phyloP scores from a whole-genome alignment of 805 yeast species.

The Yarrowia sp. region DNA sequence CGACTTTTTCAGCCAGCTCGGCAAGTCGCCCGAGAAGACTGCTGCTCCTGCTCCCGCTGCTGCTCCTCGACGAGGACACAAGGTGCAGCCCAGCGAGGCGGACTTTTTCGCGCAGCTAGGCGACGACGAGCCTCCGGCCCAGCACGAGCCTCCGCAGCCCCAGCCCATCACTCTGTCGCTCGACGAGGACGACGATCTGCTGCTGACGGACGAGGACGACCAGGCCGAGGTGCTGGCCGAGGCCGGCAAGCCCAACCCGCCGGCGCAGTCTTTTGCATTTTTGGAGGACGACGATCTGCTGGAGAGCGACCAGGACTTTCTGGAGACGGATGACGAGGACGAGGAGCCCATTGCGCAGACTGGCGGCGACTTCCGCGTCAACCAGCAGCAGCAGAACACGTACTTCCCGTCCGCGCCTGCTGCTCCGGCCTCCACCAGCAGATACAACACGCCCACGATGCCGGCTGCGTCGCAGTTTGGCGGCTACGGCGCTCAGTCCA shows the following conservation, averaged over 20 bases:
- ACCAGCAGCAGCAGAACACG: slow-evolving; percentile 8
- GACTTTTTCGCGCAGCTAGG: slow-evolving; percentile 3
- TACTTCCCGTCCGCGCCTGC: not conserved
- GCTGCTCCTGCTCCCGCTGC: not conserved
- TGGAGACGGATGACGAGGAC: slow-evolving; percentile 19
- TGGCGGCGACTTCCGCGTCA: not conserved
- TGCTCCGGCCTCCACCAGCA: not conserved
- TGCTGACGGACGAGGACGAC: slow-evolving; percentile 35
- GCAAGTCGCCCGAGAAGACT: not conserved
- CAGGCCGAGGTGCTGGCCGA: not conserved
- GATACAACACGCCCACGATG: slow-evolving; percentile 2
- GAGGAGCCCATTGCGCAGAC: not conserved
- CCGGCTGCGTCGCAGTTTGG: slow-evolving; percentile 11
- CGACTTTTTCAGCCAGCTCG: slow-evolving; percentile 14
- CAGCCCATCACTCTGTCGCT: slow-evolving; percentile 30
- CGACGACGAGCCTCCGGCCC: not conserved
- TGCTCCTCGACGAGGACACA: not conserved
- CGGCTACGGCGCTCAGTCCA: not conserved
- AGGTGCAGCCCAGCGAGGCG: slow-evolving; percentile 1
- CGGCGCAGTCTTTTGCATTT: slow-evolving; percentile 3
- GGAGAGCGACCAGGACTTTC: slow-evolving; percentile 19
- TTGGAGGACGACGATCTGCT: slow-evolving; percentile 21
- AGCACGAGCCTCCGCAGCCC: not conserved
- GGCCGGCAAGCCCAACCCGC: slow-evolving; percentile 18
- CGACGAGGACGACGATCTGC: slow-evolving; percentile 37